phyloP scores from a whole-genome alignment of 768 basidiomycete genomes.

The Podaxis mareebaensis region DNA sequence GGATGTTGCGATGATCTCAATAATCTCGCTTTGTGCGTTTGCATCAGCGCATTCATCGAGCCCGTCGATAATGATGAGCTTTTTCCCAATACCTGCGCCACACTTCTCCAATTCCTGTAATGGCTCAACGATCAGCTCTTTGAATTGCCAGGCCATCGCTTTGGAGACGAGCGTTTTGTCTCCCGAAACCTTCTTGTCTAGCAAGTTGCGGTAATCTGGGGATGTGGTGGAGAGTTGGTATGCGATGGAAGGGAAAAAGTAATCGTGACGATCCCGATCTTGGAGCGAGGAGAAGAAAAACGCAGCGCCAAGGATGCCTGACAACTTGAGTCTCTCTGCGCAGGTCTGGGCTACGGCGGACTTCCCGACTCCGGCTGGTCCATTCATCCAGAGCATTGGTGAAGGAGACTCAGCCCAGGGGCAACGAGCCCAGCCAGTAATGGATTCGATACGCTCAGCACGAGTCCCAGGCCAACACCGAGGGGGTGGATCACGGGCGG shows the following conservation, averaged over 20 bases:
- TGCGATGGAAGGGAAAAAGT: not conserved
- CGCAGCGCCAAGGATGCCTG: not conserved
- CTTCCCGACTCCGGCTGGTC: slow-evolving; percentile 2
- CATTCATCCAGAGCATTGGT: not conserved
- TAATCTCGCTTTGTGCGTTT: not conserved
- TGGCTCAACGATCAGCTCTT: not conserved
- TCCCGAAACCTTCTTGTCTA: not conserved
- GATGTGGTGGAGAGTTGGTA: not conserved
- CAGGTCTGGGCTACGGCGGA: slow-evolving; percentile 5
- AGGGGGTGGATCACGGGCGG: not conserved
- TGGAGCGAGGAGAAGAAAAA: slow-evolving; percentile 2
- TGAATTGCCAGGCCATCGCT: not conserved
- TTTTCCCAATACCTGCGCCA: not conserved
- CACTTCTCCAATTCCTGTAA: not conserved
- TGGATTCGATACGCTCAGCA: not conserved
- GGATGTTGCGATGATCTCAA: not conserved
- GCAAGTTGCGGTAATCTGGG: not conserved
- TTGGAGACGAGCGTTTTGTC: not conserved
- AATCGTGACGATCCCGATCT: not conserved
- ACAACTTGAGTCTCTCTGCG: not conserved
- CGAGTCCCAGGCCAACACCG: slow-evolving; percentile 7
- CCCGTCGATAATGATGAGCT: not conserved
- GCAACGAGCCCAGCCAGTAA: not conserved
- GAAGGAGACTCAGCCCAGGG: not conserved
- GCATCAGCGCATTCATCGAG: not conserved